Percentiles rank a stretch among this genome's conserved stretches.
Conservation (phyloP, 371 early-diverging fungal genomes). For the Smittium mucronatum region DNA sequence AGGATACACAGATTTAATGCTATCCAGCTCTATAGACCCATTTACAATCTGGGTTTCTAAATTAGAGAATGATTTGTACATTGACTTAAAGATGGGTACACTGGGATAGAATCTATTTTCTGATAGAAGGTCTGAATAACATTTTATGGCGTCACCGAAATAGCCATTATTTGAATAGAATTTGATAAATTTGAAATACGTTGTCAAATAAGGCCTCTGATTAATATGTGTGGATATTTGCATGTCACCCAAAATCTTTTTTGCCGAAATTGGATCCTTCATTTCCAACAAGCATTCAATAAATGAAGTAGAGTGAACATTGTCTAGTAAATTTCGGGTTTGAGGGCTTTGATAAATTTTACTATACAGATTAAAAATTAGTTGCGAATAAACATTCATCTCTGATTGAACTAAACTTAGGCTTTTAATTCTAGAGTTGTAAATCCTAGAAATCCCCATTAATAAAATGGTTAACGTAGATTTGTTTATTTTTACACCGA, state of each 20-base stretch:
- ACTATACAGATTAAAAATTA: background rate
- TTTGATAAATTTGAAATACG: slow-evolving; percentile 5
- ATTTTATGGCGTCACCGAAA: background rate
- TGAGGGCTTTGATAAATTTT: background rate
- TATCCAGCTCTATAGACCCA: background rate
- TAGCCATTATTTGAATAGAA: background rate
- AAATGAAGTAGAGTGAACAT: background rate
- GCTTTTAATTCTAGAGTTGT: background rate
- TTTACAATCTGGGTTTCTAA: background rate
- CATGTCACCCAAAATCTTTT: background rate
- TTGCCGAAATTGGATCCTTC: background rate
- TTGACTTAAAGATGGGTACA: background rate
- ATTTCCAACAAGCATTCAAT: background rate
- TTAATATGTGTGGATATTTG: no score
- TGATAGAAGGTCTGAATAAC: background rate
- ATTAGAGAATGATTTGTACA: slow-evolving; percentile 2
- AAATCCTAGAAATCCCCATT: background rate
- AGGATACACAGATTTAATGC: background rate
- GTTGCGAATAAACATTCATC: background rate
- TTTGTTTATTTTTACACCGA: slow-evolving; percentile 1
- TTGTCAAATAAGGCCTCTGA: background rate
- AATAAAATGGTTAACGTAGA: slow-evolving; percentile 5
- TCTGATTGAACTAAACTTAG: background rate
- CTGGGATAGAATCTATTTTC: background rate
- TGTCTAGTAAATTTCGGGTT: background rate